phyloP scores from a whole-genome alignment of 768 basidiomycete species.

The Russula lepida region DNA sequence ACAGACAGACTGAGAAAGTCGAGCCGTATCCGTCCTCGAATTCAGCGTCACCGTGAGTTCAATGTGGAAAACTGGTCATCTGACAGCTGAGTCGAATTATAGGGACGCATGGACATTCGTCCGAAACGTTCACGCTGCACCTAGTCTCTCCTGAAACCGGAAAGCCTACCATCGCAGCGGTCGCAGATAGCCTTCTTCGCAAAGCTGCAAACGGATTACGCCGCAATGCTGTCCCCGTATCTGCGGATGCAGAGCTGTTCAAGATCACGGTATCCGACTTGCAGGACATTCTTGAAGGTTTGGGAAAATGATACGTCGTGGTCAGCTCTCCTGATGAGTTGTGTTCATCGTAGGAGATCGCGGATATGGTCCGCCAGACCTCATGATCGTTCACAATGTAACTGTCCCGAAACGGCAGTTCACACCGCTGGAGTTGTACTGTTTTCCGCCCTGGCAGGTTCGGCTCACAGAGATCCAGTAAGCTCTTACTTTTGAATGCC shows the following conservation, averaged over 20 bases:
- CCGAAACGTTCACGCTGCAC: constrained; percentile 11
- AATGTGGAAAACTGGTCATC: not conserved
- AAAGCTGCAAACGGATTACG: not conserved
- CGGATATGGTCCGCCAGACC: constrained; percentile 59
- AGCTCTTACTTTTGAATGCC: constrained; percentile 25
- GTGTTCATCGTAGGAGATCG: constrained; percentile 34
- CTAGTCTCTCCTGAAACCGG: constrained; percentile 18
- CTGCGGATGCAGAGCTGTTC: constrained; percentile 30
- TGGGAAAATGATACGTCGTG: not conserved
- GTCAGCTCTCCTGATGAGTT: not conserved
- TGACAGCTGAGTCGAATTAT: not conserved
- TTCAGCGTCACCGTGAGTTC: constrained; percentile 17
- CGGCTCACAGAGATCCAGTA: constrained; percentile 74
- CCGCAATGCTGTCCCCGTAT: not conserved
- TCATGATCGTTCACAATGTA: constrained; percentile 66
- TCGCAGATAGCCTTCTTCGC: constrained; percentile 15
- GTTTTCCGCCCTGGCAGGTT: constrained; percentile 84
- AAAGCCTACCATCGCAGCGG: constrained; percentile 18
- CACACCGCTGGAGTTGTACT: constrained; percentile 55
- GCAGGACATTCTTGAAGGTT: constrained; percentile 52
- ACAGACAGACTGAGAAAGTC: constrained; percentile 2
- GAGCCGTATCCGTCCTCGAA: constrained; percentile 5
- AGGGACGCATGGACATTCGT: not conserved
- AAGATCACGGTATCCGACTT: constrained; percentile 32
- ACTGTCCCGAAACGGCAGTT: constrained; percentile 30